Evolutionary conservation across 23 red algal species (phyloP).

Genomic region (Chondrus crispus): DNA sequence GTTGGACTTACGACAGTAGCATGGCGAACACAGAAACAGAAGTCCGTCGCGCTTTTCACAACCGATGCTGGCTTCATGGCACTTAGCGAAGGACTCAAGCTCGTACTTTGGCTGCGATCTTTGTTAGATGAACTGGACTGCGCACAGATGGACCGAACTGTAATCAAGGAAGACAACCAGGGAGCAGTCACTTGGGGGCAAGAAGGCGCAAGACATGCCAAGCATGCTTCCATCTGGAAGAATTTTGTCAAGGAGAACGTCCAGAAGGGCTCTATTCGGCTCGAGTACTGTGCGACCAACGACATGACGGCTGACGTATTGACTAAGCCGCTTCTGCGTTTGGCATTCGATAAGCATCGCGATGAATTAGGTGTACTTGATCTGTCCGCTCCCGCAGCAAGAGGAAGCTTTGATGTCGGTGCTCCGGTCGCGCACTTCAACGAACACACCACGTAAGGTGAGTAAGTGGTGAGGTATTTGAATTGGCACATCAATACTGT

Average conservation of each 20-base stretch:
- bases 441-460: no score
- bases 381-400: no score
- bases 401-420: no score
- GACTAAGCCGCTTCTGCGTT: conserved; percentile 21
- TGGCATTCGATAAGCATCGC: neutral
- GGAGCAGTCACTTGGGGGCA: neutral
- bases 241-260: conserved; percentile 28
- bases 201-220: conserved; percentile 5
- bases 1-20: neutral
- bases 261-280: neutral
- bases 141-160: neutral
- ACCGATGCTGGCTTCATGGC: conserved; percentile 40
- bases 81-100: neutral
- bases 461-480: no score
- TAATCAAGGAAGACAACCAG: conserved; percentile 10
- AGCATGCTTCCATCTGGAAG: conserved; percentile 4
- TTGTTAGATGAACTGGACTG: neutral
- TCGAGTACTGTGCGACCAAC: neutral
- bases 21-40: conserved; percentile 31
- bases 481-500: no score
- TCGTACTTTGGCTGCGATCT: neutral
- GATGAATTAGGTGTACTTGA: neutral
- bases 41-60: conserved; percentile 25
- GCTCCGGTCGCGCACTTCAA: no score
- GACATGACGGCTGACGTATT: conserved; percentile 28